phyloP scores from a whole-genome alignment of 495 filamentous ascomycete genomes.

The Trichoderma reesei region DNA sequence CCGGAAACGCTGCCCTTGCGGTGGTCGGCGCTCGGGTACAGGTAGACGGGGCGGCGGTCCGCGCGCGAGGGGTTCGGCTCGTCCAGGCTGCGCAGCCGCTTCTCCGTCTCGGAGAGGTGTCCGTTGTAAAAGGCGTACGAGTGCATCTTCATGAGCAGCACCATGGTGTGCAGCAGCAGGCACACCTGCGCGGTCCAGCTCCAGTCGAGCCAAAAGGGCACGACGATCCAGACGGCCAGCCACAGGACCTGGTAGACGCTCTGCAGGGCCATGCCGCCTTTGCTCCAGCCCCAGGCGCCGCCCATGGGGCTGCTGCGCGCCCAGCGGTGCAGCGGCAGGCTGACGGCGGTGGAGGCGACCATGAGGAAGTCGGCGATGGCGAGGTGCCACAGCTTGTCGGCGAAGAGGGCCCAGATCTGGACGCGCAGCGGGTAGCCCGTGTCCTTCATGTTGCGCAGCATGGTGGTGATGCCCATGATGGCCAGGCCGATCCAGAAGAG shows the following conservation, averaged over 20 bases:
- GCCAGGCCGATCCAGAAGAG: conserved; percentile 95
- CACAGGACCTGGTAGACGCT: conserved; percentile 71
- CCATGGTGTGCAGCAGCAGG: conserved; percentile 81
- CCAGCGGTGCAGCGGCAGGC: conserved; percentile 63
- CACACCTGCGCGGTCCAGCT: conserved; percentile 92
- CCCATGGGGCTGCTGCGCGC: conserved; percentile 42
- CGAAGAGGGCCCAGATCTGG: conserved; percentile 78
- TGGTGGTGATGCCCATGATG: conserved; percentile 92
- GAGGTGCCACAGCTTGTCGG: conserved; percentile 78
- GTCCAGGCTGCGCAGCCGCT: conserved; percentile 69
- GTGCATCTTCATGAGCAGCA: conserved; percentile 96
- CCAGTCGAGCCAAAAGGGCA: conserved; percentile 84
- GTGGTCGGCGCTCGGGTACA: conserved; percentile 61
- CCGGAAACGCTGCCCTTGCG: conserved; percentile 30
- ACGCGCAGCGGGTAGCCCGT: conserved; percentile 78
- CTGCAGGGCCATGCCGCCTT: conserved; percentile 67
- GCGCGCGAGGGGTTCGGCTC: conserved; percentile 42
- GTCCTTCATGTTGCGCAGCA: conserved; percentile 86
- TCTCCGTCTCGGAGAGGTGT: conserved; percentile 79
- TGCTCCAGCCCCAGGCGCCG: conserved; percentile 59
- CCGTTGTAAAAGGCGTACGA: conserved; percentile 98
- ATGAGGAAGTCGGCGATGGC: conserved; percentile 75
- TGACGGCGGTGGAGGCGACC: conserved; percentile 63
- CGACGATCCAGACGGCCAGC: conserved; percentile 76
- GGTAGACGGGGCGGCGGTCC: conserved; percentile 57